Evolutionary conservation across 2,329 filamentous ascomycete genomes (phyloP).

Genomic region (Fusarium sp.): DNA sequence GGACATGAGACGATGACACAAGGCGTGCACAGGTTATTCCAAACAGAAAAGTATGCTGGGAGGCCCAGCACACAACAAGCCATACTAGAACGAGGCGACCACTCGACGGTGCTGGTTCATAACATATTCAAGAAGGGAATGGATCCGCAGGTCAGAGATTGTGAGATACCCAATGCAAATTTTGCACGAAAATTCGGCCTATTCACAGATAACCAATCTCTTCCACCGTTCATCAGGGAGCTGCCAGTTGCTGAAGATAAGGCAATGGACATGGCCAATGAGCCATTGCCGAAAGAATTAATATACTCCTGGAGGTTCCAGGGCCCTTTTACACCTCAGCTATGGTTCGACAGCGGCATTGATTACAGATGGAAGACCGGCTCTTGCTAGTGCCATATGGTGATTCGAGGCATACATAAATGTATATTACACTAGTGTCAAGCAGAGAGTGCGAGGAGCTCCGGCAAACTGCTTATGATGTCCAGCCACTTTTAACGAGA

Average conservation of each 20-base stretch:
- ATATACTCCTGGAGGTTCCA: constrained; percentile 53
- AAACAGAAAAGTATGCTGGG: constrained; percentile 6
- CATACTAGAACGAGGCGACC: neutral
- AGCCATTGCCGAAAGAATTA: constrained; percentile 47
- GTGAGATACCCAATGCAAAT: constrained; percentile 58
- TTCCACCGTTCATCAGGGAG: constrained; percentile 53
- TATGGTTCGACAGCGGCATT: constrained; percentile 60
- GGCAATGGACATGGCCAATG: constrained; percentile 52
- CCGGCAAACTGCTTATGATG: neutral
- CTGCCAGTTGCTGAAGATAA: constrained; percentile 59
- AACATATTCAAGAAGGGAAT: constrained; percentile 25
- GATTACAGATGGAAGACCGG: constrained; percentile 55
- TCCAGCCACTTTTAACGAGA: neutral
- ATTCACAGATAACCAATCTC: constrained; percentile 49
- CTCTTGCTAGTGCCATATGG: constrained; percentile 6
- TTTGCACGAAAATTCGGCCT: constrained; percentile 60
- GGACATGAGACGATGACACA: constrained; percentile 11
- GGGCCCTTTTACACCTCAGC: constrained; percentile 60
- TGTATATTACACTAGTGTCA: neutral
- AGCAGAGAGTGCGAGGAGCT: neutral
- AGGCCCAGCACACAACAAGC: neutral
- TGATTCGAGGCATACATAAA: neutral
- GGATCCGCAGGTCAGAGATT: constrained; percentile 47
- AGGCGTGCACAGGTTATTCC: constrained; percentile 24
- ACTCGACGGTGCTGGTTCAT: constrained; percentile 7